These are phyloP conservation scores for Diospyros lotus DNA, from an alignment of 148 eudicot genomes.

Conservation along the genomic window DNA sequence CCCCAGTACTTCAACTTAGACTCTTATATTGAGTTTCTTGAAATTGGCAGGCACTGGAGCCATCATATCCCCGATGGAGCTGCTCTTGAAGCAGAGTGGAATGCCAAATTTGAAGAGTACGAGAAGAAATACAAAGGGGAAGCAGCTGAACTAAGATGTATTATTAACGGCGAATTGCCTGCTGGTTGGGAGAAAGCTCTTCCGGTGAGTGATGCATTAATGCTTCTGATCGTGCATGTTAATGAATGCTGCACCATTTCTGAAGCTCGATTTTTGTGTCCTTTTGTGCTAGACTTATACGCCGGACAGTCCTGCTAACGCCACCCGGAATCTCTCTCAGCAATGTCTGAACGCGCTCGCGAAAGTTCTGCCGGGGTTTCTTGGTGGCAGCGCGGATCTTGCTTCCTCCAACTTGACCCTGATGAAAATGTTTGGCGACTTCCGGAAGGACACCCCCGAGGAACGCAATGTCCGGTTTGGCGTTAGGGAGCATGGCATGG, in stretches of 20 bases:
- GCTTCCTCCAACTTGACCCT: slow-evolving; percentile 91
- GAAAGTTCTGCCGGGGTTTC: slow-evolving; percentile 66
- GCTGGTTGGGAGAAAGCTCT: slow-evolving; percentile 67
- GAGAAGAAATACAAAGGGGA: slow-evolving; percentile 53
- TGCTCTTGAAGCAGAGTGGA: slow-evolving; percentile 56
- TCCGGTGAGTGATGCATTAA: slow-evolving; percentile 38
- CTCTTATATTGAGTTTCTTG: background rate
- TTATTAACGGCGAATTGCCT: slow-evolving; percentile 49
- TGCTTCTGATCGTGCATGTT: too few relatives aligned
- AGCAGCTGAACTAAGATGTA: slow-evolving; percentile 43
- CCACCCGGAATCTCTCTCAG: slow-evolving; percentile 83
- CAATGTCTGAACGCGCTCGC: slow-evolving; percentile 68
- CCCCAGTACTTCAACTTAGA: background rate
- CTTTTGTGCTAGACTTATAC: slow-evolving; percentile 53
- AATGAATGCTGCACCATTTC: too few relatives aligned
- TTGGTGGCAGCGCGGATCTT: slow-evolving; percentile 93
- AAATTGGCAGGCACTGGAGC: slow-evolving; percentile 53
- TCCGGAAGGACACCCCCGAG: slow-evolving; percentile 79
- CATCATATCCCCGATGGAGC: slow-evolving; percentile 52
- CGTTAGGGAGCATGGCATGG: slow-evolving; percentile 86
- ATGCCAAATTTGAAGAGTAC: slow-evolving; percentile 53
- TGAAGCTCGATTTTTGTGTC: background rate
- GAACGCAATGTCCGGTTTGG: slow-evolving; percentile 80
- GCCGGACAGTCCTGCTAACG: slow-evolving; percentile 72
- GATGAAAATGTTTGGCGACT: slow-evolving; percentile 75